Evolutionary conservation across 805 yeast genomes (phyloP).

Genomic region (Cyberlindnera subsufficiens): DNA sequence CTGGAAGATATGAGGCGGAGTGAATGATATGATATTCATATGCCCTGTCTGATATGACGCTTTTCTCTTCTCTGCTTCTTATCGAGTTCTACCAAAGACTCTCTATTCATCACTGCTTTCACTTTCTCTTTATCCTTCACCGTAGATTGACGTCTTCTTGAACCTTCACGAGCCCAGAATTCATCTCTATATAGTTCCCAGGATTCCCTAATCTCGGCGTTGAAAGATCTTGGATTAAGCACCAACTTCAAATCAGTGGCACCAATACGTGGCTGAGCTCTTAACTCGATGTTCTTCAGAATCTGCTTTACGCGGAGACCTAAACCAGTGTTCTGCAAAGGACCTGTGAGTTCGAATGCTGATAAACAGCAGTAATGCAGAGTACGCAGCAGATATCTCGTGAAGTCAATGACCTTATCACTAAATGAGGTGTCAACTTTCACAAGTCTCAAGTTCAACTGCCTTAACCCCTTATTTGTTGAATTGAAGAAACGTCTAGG

Average conservation of each 20-base stretch:
- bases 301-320: constrained; percentile 7
- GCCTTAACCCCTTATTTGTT: constrained; percentile 87
- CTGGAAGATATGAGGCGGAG: too few species aligned
- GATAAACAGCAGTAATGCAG: constrained; percentile 15
- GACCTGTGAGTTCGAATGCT: constrained; percentile 6
- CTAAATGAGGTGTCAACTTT: constrained; percentile 41
- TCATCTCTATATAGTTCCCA: constrained; percentile 94
- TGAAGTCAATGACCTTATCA: constrained; percentile 30
- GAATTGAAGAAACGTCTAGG: constrained; percentile 74
- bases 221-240: constrained; percentile 74
- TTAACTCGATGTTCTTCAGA: constrained; percentile 22
- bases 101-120: constrained; percentile 21
- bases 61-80: constrained; percentile 34
- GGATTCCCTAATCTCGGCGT: constrained; percentile 78
- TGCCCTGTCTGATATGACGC: constrained; percentile 17
- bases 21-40: too few species aligned
- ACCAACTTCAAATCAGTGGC: constrained; percentile 76
- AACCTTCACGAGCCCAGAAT: constrained; percentile 85
- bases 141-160: constrained; percentile 41
- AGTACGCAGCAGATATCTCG: constrained; percentile 24
- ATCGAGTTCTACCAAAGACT: constrained; percentile 23
- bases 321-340: constrained; percentile 6
- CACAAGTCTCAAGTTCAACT: constrained; percentile 72
- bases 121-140: constrained; percentile 3
- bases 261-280: constrained; percentile 61